Evolutionary conservation across 148 eudicot genomes (phyloP), one percentile per base, ranked within the genome.

Genomic region (Nepenthes mirabilis): DNA sequence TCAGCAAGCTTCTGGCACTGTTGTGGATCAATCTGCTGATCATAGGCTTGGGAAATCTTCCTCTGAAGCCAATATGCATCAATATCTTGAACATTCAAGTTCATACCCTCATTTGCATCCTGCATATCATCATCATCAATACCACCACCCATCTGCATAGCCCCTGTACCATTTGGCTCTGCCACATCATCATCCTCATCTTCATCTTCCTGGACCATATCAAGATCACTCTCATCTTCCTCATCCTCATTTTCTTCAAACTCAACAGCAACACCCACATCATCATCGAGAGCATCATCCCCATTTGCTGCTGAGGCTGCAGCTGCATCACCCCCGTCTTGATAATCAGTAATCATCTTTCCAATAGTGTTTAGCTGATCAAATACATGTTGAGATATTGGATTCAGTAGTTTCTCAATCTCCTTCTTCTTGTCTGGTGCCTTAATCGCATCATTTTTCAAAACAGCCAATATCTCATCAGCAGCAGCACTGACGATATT

Each of bases 51-150:
- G 14, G 94, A 76, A 56, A 86, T 83, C 77, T 80, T 77, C 70
- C 94, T 78, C 65, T 86, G 94, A 60, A 86, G 84, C 94, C 94
- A 86, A 68, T 83, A 86, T 1, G 86, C 94, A 77, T 86, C 94
- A 68, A 86, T 80, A 43, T 80, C 94, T 54, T 83, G 86, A 43
- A 86, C 94, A 70, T 83, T 86, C 74, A 86, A 68, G 36, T 72
- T 65, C 94, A 86, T 83, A 10, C 76, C 83, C 75, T 80, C 88
- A 43, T 75, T 79, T 49, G 73, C 85, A 43, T 80, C 88, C 35
- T 55, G 70, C 67, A 69, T 75, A 63, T 86, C 88, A 35, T 86
- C 93, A 62, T 86, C 93, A 70, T 79, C 88, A 61, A 80, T 74
- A 56, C 84, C 91, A 14, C 73, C 75, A 51, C 93, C 93, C 93